Evolutionary conservation across 495 filamentous ascomycete genomes (phyloP), one percentile per base, ranked within the genome.

Genomic region (Penicillium waksmanii): DNA sequence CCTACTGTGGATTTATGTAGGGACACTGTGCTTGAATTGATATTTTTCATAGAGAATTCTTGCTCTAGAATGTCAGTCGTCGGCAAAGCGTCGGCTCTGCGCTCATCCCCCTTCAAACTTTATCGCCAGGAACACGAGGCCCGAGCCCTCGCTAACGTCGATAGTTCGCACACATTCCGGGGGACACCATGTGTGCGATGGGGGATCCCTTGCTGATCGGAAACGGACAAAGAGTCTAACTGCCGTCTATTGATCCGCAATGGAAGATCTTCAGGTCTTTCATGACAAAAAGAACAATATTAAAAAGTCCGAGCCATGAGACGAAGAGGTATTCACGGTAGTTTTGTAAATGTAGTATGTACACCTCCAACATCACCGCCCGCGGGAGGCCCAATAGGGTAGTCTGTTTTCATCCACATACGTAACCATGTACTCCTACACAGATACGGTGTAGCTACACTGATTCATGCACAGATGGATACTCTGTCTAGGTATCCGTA

Each of bases 51-150:
- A 38, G 12, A 38, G 36, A 12, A 38, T n/a, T 9, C 11, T 13
- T 31, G 27, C 3, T 5, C 27, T 38, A 13, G 10, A 38, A 38
- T 38, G 36, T 38, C 15, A 13, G 12, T 5, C 36, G 36, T 44
- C 42, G 42, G 42, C 42, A 44, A 44, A n/a, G 1, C 42, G 17
- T 19, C 42, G 42, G 42, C 42, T 17, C 8, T 17, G 15, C 17
- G 5, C 0, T 44, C 42, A 40, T 23, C 6, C 42, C 42, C 42
- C 42, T 44, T 44, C 17, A 44, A 44, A 44, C 11, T 34, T 33
- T 55, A 21, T 46, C 23, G 36, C n/a, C 53, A 55, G 53, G 53
- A 46, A 55, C 53, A 55, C n/a, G 40, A 55, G 40, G 53, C 53
- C 25, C 53, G 53, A 55, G 40, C 53, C 38, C 40, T 47, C 40